Conservation (phyloP, 176 grass and related monocot species). For the Hyparrhenia diplandra region DNA sequence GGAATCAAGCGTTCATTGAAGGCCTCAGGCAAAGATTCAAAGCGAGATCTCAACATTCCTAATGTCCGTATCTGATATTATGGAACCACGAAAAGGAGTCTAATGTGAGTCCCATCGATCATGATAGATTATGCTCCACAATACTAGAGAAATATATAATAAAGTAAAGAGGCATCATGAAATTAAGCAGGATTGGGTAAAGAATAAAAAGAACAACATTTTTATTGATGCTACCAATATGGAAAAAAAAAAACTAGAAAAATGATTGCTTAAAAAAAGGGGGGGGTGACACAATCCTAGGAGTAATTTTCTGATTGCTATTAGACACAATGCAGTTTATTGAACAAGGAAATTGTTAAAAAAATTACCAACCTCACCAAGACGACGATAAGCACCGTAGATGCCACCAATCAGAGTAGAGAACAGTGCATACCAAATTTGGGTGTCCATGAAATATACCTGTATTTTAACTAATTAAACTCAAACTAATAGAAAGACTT, state of each 20-base stretch:
- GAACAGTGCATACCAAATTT: conserved; percentile 99
- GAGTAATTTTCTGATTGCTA: too few relatives aligned
- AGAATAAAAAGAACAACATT: not conserved
- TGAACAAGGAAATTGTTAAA: conserved; percentile 12
- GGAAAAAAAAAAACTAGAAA: too few relatives aligned
- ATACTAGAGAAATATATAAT: conserved; percentile 17
- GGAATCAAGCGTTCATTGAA: conserved; percentile 78
- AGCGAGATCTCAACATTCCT: conserved; percentile 95
- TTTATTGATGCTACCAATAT: too few relatives aligned
- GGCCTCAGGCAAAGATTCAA: conserved; percentile 67
- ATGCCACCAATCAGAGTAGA: conserved; percentile 94
- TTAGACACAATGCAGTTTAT: not conserved
- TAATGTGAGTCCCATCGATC: conserved; percentile 17
- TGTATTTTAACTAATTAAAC: conserved; percentile 36
- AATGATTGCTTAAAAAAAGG: too few relatives aligned
- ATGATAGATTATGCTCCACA: conserved; percentile 17
- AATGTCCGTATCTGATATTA: conserved; percentile 84
- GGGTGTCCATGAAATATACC: conserved; percentile 99
- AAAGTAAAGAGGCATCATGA: conserved; percentile 3
- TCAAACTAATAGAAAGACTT: conserved; percentile 1
- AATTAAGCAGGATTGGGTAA: not conserved
- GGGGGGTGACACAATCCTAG: too few relatives aligned
- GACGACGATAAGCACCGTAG: conserved; percentile 92
- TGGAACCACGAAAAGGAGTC: conserved; percentile 11
- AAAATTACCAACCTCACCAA: conserved; percentile 80